Percentiles rank a stretch among this genome's conserved stretches.
Conservation (phyloP, 805 yeast genomes). For the Nakazawaea anatomiae region DNA sequence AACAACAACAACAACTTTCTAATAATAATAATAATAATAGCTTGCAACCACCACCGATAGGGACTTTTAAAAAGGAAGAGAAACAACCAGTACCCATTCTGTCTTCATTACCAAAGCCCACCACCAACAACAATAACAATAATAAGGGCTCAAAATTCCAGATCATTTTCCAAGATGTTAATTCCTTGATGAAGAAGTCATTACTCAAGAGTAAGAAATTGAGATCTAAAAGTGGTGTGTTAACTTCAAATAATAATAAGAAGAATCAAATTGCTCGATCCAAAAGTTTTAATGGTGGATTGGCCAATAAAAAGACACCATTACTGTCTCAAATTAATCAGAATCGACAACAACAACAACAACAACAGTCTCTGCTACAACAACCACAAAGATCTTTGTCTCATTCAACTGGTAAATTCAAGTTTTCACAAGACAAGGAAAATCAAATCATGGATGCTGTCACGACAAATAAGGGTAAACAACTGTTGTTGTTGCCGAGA, state of each 20-base stretch:
- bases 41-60: slow-evolving; percentile 10
- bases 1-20: neutral
- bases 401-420: too few species aligned
- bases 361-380: too few species aligned
- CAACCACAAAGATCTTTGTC: too few species aligned
- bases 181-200: slow-evolving; percentile 8
- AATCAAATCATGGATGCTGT: neutral
- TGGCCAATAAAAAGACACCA: neutral
- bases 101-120: neutral
- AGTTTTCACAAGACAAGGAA: slow-evolving; percentile 1
- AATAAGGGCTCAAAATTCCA: slow-evolving; percentile 8
- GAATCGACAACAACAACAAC: neutral
- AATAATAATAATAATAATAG: neutral
- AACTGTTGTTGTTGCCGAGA: too few species aligned
- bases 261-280: slow-evolving; percentile 7
- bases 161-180: slow-evolving; percentile 12
- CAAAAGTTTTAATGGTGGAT: slow-evolving; percentile 3
- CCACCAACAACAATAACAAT: neutral
- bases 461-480: too few species aligned
- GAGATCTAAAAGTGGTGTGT: slow-evolving; percentile 9
- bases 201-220: slow-evolving; percentile 3
- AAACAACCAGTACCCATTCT: slow-evolving; percentile 1
- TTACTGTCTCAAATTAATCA: neutral
- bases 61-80: slow-evolving; percentile 11
- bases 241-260: slow-evolving; percentile 7